Evolutionary conservation across 139 green algal genomes (phyloP), one percentile per base, ranked within the genome.

Genomic region (Axilococcus clingmanii): DNA sequence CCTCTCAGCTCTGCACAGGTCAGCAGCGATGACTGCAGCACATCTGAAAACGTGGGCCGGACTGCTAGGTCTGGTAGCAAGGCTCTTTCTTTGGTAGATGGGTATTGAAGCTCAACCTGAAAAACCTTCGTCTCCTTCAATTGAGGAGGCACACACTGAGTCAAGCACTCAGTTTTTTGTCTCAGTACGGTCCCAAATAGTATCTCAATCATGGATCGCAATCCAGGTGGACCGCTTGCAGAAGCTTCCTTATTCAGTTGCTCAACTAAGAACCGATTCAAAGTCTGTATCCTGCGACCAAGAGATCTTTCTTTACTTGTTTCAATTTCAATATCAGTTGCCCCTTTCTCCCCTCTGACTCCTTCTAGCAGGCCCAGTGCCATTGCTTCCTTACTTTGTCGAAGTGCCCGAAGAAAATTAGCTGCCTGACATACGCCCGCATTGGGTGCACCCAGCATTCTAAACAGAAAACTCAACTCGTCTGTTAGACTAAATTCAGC

Each of bases 191-290:
- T 38, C 3, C 56, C 72, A 51, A 81, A 79, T 27, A 80, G 30
- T 4, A 42, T 32, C 4, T 65, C 43, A 31, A 68, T 51, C 14
- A 14, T 25, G 19, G 23, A 24, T 3, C 46, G 20, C 30, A 2
- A 28, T 20, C 9, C 48, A 44, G 54, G n/a, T 30, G 20, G 1
- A 16, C 7, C 24, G 4, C 12, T 32, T 6, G 30, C 12, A n/a
- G 22, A 49, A 28, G 37, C 34, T 59, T 88, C 79, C 63, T 74
- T 82, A 66, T 84, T 66, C 52, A 94, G 60, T 46, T 90, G 76
- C 53, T 95, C 84, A 45, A 95, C 51, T 15, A 97, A 50, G 59
- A 97, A 97, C 36, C 88, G 68, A 31, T 57, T 77, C 20, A 97
- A 72, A 7, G 61, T 76, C 56, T 89, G 78, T 27, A 91, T 66